phyloP scores from a whole-genome alignment of 371 early-diverging fungal genomes.

The Rhizopus microsporus region DNA sequence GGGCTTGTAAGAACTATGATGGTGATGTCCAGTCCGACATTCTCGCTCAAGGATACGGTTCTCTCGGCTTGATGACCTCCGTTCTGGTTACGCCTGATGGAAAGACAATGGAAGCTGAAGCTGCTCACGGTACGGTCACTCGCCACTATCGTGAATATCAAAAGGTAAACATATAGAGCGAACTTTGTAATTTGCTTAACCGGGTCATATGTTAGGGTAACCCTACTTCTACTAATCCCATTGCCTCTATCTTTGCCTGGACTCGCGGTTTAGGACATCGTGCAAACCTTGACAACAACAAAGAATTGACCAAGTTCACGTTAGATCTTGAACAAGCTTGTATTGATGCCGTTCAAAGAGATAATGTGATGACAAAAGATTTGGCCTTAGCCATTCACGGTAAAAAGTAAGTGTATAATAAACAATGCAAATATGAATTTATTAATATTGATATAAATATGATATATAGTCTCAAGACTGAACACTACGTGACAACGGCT shows the following conservation, averaged over 20 bases:
- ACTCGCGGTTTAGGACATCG: constrained; percentile 95
- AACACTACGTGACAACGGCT: constrained; percentile 76
- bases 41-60: constrained; percentile 92
- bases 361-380: constrained; percentile 96
- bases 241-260: constrained; percentile 98
- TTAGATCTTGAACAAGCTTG: constrained; percentile 85
- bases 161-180: constrained; percentile 47
- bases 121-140: constrained; percentile 97
- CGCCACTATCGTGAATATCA: constrained; percentile 97
- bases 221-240: constrained; percentile 93
- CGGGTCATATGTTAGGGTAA: constrained; percentile 42
- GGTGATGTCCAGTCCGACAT: constrained; percentile 95
- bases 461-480: constrained; percentile 54
- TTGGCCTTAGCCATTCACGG: constrained; percentile 93
- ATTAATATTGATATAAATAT: constrained; percentile 13
- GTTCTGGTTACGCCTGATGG: constrained; percentile 94
- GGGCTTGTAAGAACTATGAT: constrained; percentile 97
- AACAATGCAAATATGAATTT: not conserved
- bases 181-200: constrained; percentile 4
- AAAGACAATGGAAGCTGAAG: constrained; percentile 94
- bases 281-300: constrained; percentile 88
- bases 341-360: constrained; percentile 83
- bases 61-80: constrained; percentile 95
- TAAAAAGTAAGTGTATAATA: constrained; percentile 53
- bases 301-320: constrained; percentile 75